Base-by-base conservation (phyloP, 352 stramenopile species). In the Nothophytophthora sp. region DNA sequence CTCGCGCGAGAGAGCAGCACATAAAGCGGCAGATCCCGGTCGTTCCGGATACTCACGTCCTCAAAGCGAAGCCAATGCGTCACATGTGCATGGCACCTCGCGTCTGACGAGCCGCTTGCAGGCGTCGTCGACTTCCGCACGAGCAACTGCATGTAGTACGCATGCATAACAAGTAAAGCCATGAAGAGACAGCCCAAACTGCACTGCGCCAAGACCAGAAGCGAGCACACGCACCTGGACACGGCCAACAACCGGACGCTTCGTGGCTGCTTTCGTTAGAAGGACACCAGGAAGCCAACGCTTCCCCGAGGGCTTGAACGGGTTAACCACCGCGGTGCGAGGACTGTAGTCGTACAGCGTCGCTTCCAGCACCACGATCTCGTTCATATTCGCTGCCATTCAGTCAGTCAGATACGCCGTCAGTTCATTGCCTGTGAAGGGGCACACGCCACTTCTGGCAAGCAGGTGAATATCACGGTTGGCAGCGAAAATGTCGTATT, bases 1-100 rank as follows among this genome's bases (percentile, higher is more conserved):
- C 61, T 49, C 1, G 48, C 46, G 2, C 64, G 65, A 1, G 72
- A 88, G 19, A 91, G 62, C 16, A 89, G 59, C 23, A 89, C 76
- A 20, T 72, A 88, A 2, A 86, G 55, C 27, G 74, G 76, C 28
- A 84, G 56, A 24, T 80, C 64, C 5, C 66, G 69, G n/a, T 81
- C 71, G 49, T 89, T 89, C n/a, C 56, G 56, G 25, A 91, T 51
- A 1, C 12, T 40, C 1, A 89, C 64, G n/a, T 82, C 55, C 20
- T 77, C 19, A 44, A 91, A 88, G 10, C 63, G 80, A 24, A 91
- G 54, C 63, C 55, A 83, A 53, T 76, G 76, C 24, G 55, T 71
- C 13, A 43, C 6, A n/a, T 47, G 32, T 6, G 32, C 27, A 34
- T 8, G 29, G 4, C n/a, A n/a, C n/a, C n/a, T n/a, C n/a, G n/a